Evolutionary conservation across 257 asterid species (phyloP), one percentile per base, ranked within the genome.

Genomic region (Capsicum baccatum): DNA sequence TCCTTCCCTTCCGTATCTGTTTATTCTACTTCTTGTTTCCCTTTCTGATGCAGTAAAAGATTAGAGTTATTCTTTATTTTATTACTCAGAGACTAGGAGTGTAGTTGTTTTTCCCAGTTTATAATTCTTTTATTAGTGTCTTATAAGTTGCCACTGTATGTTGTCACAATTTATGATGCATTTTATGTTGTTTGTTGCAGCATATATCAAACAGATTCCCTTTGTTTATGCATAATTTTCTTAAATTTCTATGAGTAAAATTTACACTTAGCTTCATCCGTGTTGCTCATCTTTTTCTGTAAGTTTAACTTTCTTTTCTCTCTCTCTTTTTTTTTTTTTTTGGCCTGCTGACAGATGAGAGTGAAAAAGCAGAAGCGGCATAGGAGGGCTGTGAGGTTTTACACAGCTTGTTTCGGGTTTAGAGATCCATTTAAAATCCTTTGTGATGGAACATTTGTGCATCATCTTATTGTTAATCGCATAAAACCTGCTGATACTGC

Each of bases 381-480:
- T 68, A 91, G 98, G n/a, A 92, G 91, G 87, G 93, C 94, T 50
- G 94, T 95, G 44, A 85, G 93, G 52, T 94, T 95, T 83, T 94
- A 86, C 92, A 52, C 48, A 26, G 90, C 96, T 85, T 94, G 99
- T 89, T 92, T 88, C 85, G 99, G 99, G 15, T 97, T 95, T 86
- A 90, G 97, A n/a, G 95, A 92, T 88, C 99, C 98, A 57, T 95
- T 90, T 88, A 97, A 97, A 88, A 88, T 97, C 91, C 97, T 97
- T 1, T 95, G 97, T 89, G 99, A 95, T 84, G 98, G 99, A 81
- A 97, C 98, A 62, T 96, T 96, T 86, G 95, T 97, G 85, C 95
- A 95, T 92, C 98, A 95, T 87, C 92, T 94, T 60, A 79, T 94
- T 17, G 68, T 70, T 11, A 94, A 94, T 85, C 76, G 85, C 16